Conservation (phyloP, 805 yeast species). For the Lachancea nothofagi region DNA sequence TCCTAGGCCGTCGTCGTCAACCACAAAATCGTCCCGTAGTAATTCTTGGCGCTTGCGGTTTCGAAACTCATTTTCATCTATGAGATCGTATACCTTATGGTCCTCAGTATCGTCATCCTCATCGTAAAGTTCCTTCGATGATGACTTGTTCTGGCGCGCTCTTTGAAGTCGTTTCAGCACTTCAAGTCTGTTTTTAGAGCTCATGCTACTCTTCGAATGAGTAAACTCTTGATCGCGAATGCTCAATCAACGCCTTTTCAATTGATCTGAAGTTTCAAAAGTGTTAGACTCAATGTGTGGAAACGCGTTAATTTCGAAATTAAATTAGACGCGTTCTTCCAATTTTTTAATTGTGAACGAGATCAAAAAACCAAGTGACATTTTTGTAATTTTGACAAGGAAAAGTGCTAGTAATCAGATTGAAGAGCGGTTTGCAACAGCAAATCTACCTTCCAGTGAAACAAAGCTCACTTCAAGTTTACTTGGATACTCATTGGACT, state of each 20-base stretch:
- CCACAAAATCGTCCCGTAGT: slow-evolving; percentile 86
- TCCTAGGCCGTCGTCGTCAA: slow-evolving; percentile 90
- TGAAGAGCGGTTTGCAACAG: no score
- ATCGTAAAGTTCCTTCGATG: slow-evolving; percentile 28
- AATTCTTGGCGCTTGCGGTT: slow-evolving; percentile 73
- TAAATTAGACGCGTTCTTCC: neutral
- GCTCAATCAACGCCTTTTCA: no score
- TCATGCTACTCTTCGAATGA: slow-evolving; percentile 25
- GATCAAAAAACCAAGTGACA: neutral
- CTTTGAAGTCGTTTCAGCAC: slow-evolving; percentile 57
- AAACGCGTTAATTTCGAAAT: neutral
- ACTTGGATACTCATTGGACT: neutral
- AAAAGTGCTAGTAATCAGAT: no score
- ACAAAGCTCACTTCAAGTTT: no score
- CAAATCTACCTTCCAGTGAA: no score
- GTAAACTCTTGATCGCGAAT: neutral
- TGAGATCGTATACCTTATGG: slow-evolving; percentile 71
- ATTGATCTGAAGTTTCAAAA: no score
- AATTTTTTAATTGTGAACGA: neutral
- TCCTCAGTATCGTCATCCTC: slow-evolving; percentile 45
- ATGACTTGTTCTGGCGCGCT: slow-evolving; percentile 37
- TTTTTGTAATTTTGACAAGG: neutral
- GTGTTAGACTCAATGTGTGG: no score
- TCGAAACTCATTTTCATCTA: slow-evolving; percentile 75
- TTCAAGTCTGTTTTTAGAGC: slow-evolving; percentile 45